Conservation (phyloP, 805 yeast species). For the Cyberlindnera xylosilytica region DNA sequence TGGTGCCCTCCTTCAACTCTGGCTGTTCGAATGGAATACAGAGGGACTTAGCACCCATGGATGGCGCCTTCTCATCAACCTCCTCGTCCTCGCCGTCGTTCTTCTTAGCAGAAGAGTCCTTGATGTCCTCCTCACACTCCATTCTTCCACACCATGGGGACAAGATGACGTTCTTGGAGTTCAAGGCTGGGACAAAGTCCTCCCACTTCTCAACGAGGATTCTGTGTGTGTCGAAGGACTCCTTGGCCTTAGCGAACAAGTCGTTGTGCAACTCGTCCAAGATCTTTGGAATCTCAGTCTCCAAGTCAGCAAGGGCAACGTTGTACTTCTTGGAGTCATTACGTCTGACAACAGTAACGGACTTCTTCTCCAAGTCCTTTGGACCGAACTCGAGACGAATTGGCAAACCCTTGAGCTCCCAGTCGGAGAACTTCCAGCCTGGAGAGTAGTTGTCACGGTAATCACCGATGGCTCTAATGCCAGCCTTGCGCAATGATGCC, state of each 20-base stretch:
- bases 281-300: constrained; percentile 64
- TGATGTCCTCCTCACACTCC: constrained; percentile 96
- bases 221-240: constrained; percentile 79
- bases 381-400: constrained; percentile 95
- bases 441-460: constrained; percentile 93
- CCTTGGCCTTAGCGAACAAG: constrained; percentile 75
- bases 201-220: constrained; percentile 79
- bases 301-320: constrained; percentile 64
- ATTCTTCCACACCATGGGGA: constrained; percentile 97
- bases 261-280: constrained; percentile 79
- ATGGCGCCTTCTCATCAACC: constrained; percentile 93
- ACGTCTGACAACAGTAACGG: constrained; percentile 90
- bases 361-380: constrained; percentile 78
- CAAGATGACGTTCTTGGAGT: constrained; percentile 83
- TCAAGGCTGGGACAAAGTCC: constrained; percentile 90
- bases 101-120: constrained; percentile 77
- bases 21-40: constrained; percentile 97
- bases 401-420: constrained; percentile 96
- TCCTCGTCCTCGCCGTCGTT: constrained; percentile 85
- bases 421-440: constrained; percentile 98
- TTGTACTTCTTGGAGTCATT: constrained; percentile 75
- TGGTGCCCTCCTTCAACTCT: constrained; percentile 68
- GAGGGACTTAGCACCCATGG: constrained; percentile 98
- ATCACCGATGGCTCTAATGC: constrained; percentile 78
- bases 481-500: constrained; percentile 52